Evolutionary conservation across 331 rosid species (phyloP).

Genomic region (Rosa hybrid): DNA sequence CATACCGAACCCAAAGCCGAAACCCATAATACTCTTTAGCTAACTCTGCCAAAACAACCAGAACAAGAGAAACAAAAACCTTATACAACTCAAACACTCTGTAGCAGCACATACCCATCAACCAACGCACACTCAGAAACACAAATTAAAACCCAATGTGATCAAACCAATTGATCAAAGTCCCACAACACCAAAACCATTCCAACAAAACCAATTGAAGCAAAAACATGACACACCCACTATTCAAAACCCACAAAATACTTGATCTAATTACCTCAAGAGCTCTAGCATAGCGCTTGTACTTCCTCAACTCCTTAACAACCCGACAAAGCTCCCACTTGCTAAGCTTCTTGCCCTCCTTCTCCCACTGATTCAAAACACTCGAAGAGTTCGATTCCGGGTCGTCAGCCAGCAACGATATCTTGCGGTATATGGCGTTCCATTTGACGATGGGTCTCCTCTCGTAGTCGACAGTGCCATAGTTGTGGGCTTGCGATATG

Average conservation of each 20-base stretch:
- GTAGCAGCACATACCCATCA: conserved; percentile 4
- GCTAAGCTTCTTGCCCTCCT: conserved; percentile 59
- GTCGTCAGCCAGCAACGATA: conserved; percentile 48
- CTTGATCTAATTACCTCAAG: conserved; percentile 59
- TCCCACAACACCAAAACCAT: neutral
- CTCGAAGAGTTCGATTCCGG: conserved; percentile 59
- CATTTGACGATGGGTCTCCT: conserved; percentile 62
- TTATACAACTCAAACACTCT: neutral
- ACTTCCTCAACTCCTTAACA: conserved; percentile 80
- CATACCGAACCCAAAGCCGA: neutral
- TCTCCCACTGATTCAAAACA: conserved; percentile 85
- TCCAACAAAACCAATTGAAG: neutral
- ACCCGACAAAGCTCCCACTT: conserved; percentile 85
- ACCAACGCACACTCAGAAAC: neutral
- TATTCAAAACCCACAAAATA: neutral
- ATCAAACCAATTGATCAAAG: neutral
- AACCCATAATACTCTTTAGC: neutral
- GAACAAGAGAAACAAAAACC: neutral
- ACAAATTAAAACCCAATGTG: neutral
- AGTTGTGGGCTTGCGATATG: conserved; percentile 57
- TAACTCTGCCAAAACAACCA: neutral
- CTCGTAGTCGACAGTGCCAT: conserved; percentile 71
- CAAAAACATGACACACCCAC: neutral
- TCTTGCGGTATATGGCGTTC: conserved; percentile 61
- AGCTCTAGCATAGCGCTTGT: conserved; percentile 46